Evolutionary conservation across 2,329 filamentous ascomycete genomes (phyloP).

Genomic region (Mycogone perniciosa): DNA sequence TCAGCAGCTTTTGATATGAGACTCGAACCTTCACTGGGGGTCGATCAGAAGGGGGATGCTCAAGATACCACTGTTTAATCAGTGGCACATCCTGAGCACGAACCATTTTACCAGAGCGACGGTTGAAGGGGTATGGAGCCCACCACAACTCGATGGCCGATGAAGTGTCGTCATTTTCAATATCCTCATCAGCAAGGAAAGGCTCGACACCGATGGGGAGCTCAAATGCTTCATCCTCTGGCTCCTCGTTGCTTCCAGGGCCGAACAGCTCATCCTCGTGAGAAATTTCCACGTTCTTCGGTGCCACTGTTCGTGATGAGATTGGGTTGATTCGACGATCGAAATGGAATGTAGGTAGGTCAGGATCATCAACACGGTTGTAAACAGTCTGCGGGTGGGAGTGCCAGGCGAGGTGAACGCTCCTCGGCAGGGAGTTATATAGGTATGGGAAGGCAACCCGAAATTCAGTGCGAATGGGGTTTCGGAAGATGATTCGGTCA

Average conservation of each 20-base stretch:
- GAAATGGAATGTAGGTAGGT: slow-evolving; percentile 93
- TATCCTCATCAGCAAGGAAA: slow-evolving; percentile 81
- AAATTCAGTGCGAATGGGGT: slow-evolving; percentile 91
- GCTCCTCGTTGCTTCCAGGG: slow-evolving; percentile 62
- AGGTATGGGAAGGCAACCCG: slow-evolving; percentile 90
- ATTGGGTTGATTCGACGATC: slow-evolving; percentile 98
- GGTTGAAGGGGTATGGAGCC: slow-evolving; percentile 94
- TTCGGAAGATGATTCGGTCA: slow-evolving; percentile 96
- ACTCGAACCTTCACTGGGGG: slow-evolving; percentile 96
- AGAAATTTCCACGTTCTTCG: slow-evolving; percentile 86
- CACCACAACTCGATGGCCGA: slow-evolving; percentile 94
- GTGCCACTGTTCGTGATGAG: slow-evolving; percentile 85
- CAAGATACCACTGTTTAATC: slow-evolving; percentile 97
- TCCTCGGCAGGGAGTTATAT: slow-evolving; percentile 93
- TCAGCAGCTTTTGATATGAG: slow-evolving; percentile 95
- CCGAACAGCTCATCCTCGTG: slow-evolving; percentile 96
- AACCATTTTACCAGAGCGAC: slow-evolving; percentile 91
- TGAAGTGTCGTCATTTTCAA: slow-evolving; percentile 84
- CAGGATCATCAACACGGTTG: slow-evolving; percentile 77
- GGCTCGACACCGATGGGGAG: slow-evolving; percentile 75
- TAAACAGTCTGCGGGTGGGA: slow-evolving; percentile 92
- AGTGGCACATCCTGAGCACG: slow-evolving; percentile 93
- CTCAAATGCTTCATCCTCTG: slow-evolving; percentile 77
- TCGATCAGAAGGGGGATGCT: slow-evolving; percentile 78
- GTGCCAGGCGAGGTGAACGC: slow-evolving; percentile 89